phyloP scores from a whole-genome alignment of 306 rosid species.

The Malus fusca region DNA sequence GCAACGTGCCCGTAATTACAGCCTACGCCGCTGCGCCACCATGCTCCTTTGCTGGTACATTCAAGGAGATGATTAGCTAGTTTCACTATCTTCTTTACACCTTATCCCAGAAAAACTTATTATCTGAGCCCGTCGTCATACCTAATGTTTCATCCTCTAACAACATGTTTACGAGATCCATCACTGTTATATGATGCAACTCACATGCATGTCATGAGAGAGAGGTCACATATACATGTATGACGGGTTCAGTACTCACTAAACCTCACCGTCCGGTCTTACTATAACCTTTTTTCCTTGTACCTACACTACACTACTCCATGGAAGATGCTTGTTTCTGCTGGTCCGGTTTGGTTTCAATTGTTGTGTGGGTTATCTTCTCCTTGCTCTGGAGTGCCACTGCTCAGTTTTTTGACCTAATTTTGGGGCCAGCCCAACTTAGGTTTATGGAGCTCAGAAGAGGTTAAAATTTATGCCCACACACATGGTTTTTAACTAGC shows the following conservation, averaged over 20 bases:
- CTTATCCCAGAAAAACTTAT: not conserved
- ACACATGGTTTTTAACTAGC: constrained; percentile 27
- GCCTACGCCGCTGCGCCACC: constrained; percentile 86
- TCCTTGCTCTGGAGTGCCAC: constrained; percentile 12
- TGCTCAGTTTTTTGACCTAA: constrained; percentile 35
- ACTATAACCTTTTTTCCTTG: not conserved
- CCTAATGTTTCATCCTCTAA: not conserved
- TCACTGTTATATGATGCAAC: not conserved
- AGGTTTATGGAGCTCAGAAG: constrained; percentile 36
- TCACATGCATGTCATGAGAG: not conserved
- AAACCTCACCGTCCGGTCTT: not conserved
- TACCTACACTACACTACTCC: not conserved
- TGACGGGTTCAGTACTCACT: not conserved
- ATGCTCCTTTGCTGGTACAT: constrained; percentile 94
- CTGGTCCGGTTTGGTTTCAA: constrained; percentile 24
- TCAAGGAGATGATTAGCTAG: constrained; percentile 68
- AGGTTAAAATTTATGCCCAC: constrained; percentile 21
- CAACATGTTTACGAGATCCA: not conserved
- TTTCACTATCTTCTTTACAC: not conserved
- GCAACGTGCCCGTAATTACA: constrained; percentile 86
- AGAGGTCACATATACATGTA: not conserved
- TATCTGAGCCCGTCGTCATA: not conserved
- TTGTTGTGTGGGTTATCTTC: constrained; percentile 20
- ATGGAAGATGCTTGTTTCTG: constrained; percentile 3
- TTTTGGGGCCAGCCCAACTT: constrained; percentile 18